These are phyloP conservation scores for Diaporthe caulivora DNA, from an alignment of 2,329 filamentous ascomycete genomes.

Conservation along the genomic window DNA sequence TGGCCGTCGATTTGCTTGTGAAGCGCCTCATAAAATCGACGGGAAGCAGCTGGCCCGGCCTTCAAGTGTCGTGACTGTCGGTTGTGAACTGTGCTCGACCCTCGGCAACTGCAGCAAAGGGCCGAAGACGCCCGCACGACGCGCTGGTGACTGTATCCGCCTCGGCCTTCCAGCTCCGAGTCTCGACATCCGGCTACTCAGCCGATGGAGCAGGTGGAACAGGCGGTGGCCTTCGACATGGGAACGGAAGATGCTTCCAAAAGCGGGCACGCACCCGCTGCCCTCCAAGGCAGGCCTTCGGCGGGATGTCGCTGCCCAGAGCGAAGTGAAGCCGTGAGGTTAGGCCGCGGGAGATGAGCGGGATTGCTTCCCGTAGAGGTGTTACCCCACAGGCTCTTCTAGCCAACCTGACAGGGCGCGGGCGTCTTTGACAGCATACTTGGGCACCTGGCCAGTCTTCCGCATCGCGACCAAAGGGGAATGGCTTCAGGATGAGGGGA, in stretches of 20 bases:
- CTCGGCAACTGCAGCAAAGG: constrained; percentile 18
- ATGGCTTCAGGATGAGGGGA: constrained; percentile 6
- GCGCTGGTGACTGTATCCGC: constrained; percentile 7
- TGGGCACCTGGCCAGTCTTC: background rate
- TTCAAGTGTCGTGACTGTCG: background rate
- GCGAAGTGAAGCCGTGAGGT: constrained; percentile 14
- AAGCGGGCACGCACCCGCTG: background rate
- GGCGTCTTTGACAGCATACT: background rate
- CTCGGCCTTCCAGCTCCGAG: constrained; percentile 10
- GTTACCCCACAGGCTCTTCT: constrained; percentile 14
- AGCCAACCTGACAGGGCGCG: background rate
- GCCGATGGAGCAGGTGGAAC: background rate
- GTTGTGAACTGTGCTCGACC: background rate
- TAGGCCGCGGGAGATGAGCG: background rate
- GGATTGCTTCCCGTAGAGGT: constrained; percentile 1
- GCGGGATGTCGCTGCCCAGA: constrained; percentile 7
- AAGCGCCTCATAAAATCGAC: background rate
- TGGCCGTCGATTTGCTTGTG: background rate
- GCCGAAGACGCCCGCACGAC: background rate
- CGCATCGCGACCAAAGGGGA: background rate
- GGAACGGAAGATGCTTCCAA: background rate
- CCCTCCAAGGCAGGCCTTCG: constrained; percentile 19
- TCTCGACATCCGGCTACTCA: constrained; percentile 20
- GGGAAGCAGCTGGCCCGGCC: background rate
- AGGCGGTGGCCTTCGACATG: background rate